Conservation (phyloP, 805 yeast species). For the Naumovozyma baii region DNA sequence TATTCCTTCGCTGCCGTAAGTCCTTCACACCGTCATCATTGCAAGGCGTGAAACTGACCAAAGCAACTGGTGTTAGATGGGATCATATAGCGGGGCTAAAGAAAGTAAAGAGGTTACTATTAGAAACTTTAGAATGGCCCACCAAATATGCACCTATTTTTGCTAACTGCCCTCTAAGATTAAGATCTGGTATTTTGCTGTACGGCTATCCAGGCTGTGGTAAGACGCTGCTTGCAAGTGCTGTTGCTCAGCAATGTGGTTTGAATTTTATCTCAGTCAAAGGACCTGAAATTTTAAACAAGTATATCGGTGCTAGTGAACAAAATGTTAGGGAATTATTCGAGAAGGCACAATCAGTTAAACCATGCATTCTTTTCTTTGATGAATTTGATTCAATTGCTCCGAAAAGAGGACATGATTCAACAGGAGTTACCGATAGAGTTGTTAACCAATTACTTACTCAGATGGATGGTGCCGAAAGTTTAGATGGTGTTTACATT, state of each 20-base stretch:
- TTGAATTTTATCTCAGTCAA: slow-evolving; percentile 85
- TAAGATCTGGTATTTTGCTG: slow-evolving; percentile 80
- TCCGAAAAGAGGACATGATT: slow-evolving; percentile 95
- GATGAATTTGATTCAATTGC: slow-evolving; percentile 97
- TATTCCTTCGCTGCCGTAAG: slow-evolving; percentile 49
- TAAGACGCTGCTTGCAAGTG: slow-evolving; percentile 84
- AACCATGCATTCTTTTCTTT: slow-evolving; percentile 85
- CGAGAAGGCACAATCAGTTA: slow-evolving; percentile 89
- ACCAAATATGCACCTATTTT: slow-evolving; percentile 94
- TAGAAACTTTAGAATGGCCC: slow-evolving; percentile 96
- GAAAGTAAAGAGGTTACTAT: slow-evolving; percentile 61
- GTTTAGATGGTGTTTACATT: slow-evolving; percentile 91
- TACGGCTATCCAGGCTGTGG: slow-evolving; percentile 99
- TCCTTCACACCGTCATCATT: slow-evolving; percentile 73
- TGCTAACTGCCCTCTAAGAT: slow-evolving; percentile 72
- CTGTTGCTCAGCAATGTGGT: slow-evolving; percentile 90
- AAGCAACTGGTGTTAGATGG: slow-evolving; percentile 56
- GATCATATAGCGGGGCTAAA: slow-evolving; percentile 78
- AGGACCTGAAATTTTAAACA: slow-evolving; percentile 92
- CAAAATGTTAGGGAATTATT: slow-evolving; percentile 88
- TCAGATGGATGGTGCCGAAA: slow-evolving; percentile 99
- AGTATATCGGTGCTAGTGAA: slow-evolving; percentile 95
- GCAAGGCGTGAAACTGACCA: slow-evolving; percentile 79
- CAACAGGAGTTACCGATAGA: slow-evolving; percentile 95
- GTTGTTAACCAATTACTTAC: slow-evolving; percentile 95